A percentile compares a stretch with the other conserved stretches of the same genome.
Evolutionary conservation across 495 filamentous ascomycete species (phyloP).

Genomic region (Xanthoparmelia taractica): DNA sequence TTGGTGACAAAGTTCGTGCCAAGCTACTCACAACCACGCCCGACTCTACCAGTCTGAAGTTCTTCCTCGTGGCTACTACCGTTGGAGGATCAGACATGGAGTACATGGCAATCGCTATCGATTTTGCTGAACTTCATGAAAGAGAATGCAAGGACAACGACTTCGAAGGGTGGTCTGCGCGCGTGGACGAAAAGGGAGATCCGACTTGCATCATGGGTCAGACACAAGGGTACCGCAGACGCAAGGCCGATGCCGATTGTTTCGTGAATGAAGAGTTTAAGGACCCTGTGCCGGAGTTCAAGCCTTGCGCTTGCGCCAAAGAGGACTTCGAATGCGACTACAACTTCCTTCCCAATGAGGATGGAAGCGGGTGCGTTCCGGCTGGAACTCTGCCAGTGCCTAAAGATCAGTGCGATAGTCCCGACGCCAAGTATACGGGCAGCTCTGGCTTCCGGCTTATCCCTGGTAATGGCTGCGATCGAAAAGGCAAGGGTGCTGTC

Average conservation of each 20-base stretch:
- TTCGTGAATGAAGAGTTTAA: conserved; percentile 82
- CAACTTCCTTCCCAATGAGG: conserved; percentile 65
- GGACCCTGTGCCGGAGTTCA: conserved; percentile 54
- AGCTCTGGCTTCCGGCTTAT: conserved; percentile 88
- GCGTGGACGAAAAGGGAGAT: conserved; percentile 68
- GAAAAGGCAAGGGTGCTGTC: conserved; percentile 37
- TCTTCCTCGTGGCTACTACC: conserved; percentile 57
- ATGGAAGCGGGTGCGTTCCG: conserved; percentile 56
- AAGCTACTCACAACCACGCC: conserved; percentile 72
- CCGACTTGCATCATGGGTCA: conserved; percentile 92
- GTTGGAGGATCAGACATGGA: conserved; percentile 39
- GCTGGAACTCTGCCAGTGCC: conserved; percentile 44
- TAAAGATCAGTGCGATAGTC: conserved; percentile 57
- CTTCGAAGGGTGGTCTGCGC: conserved; percentile 80
- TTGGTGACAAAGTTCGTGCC: conserved; percentile 55
- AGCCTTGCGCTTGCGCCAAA: conserved; percentile 69
- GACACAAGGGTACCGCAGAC: conserved; percentile 70
- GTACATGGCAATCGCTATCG: conserved; percentile 59
- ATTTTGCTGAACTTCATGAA: conserved; percentile 77
- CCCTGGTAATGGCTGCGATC: conserved; percentile 78
- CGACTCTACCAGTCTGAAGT: conserved; percentile 86
- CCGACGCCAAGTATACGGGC: conserved; percentile 63
- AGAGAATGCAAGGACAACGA: conserved; percentile 70
- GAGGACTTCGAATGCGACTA: conserved; percentile 92
- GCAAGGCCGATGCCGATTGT: conserved; percentile 79